These are phyloP conservation scores for Wickerhamomyces hampshirensis DNA, from an alignment of 805 yeast genomes.

Conservation along the genomic window DNA sequence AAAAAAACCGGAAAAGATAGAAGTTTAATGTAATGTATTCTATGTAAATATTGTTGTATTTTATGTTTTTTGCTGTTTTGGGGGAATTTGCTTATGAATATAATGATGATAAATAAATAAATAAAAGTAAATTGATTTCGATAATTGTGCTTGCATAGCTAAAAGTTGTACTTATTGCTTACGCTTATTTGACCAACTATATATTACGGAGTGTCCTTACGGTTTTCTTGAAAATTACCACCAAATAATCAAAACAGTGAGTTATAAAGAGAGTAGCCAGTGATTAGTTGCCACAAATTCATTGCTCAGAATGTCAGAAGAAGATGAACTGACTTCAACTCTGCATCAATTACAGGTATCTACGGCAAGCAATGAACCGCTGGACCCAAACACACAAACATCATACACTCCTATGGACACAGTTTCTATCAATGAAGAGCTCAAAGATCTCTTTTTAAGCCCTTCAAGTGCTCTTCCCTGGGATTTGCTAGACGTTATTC, in stretches of 20 bases:
- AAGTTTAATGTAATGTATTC: background rate
- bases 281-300: too few species aligned
- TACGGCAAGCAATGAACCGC: too few species aligned
- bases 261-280: too few species aligned
- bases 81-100: background rate
- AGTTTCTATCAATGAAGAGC: constrained; percentile 11
- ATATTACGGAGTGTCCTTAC: too few species aligned
- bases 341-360: constrained; percentile 6
- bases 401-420: background rate
- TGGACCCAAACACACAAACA: constrained; percentile 1
- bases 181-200: too few species aligned
- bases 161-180: background rate
- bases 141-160: background rate
- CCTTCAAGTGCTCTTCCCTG: constrained; percentile 64
- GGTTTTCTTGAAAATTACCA: too few species aligned
- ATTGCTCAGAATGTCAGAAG: too few species aligned
- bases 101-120: background rate
- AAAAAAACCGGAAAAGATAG: background rate
- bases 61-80: background rate
- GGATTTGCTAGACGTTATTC: constrained; percentile 68
- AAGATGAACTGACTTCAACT: constrained; percentile 5
- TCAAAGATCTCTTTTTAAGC: constrained; percentile 43
- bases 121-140: background rate
- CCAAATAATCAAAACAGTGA: too few species aligned
- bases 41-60: background rate